These are phyloP conservation scores for Orbilia brochopaga DNA, from an alignment of 2,329 filamentous ascomycete species.

Conservation along the genomic window DNA sequence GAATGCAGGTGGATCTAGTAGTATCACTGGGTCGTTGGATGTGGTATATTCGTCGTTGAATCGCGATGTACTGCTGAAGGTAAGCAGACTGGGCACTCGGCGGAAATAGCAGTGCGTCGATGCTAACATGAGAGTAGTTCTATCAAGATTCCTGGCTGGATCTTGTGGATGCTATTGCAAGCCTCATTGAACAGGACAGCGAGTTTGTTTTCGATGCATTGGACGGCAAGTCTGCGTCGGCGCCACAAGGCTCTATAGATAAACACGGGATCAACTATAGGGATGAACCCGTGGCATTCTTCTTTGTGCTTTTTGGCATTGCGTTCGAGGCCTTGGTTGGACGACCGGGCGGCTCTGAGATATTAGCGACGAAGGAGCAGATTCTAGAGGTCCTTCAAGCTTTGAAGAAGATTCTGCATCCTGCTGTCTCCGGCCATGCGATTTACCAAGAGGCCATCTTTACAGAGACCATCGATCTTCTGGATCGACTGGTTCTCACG, in stretches of 20 bases:
- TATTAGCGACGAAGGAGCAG: slow-evolving; percentile 75
- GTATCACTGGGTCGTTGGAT: slow-evolving; percentile 78
- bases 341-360: slow-evolving; percentile 70
- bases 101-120: background rate
- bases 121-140: slow-evolving; percentile 64
- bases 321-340: slow-evolving; percentile 94
- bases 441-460: slow-evolving; percentile 97
- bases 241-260: slow-evolving; percentile 55
- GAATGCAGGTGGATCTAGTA: slow-evolving; percentile 73
- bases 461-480: slow-evolving; percentile 92
- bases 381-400: slow-evolving; percentile 87
- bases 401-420: slow-evolving; percentile 91
- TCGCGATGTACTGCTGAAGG: slow-evolving; percentile 83
- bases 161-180: slow-evolving; percentile 94
- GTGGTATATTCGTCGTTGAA: slow-evolving; percentile 95
- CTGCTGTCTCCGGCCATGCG: slow-evolving; percentile 91
- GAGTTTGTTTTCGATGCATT: slow-evolving; percentile 96
- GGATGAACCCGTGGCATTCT: slow-evolving; percentile 96
- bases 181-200: slow-evolving; percentile 95
- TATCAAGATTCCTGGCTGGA: slow-evolving; percentile 98
- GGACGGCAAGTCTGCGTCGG: slow-evolving; percentile 74
- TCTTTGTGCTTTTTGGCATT: slow-evolving; percentile 96
- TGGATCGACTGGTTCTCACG: slow-evolving; percentile 89
- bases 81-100: slow-evolving; percentile 54
- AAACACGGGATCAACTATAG: slow-evolving; percentile 89